Conservation (phyloP, 2,329 filamentous ascomycete genomes). For the Gnomoniopsis sp. region DNA sequence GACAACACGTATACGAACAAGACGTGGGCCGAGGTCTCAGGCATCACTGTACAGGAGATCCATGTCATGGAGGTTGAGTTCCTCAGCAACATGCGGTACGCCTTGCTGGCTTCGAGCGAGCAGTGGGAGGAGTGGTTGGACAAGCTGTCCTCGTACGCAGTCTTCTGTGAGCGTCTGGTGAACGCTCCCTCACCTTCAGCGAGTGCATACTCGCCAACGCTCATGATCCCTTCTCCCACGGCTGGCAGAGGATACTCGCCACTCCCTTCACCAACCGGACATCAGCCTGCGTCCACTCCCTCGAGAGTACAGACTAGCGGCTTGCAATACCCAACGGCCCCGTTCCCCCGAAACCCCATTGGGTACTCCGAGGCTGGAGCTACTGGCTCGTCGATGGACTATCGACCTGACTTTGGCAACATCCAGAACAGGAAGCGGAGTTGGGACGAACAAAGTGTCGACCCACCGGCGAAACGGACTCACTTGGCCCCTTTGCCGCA, state of each 20-base stretch:
- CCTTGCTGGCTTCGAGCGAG: constrained; percentile 77
- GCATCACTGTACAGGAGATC: constrained; percentile 89
- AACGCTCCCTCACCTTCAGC: constrained; percentile 45
- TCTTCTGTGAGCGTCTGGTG: constrained; percentile 72
- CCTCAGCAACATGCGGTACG: constrained; percentile 96
- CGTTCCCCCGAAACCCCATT: constrained; percentile 28
- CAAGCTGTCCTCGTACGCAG: constrained; percentile 77
- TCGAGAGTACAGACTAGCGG: constrained; percentile 16
- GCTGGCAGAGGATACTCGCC: constrained; percentile 40
- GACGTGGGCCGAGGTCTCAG: constrained; percentile 97
- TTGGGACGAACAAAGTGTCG: constrained; percentile 45
- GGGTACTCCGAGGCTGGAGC: constrained; percentile 9
- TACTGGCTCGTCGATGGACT: constrained; percentile 41
- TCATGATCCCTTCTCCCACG: constrained; percentile 38
- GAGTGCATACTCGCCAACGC: constrained; percentile 33
- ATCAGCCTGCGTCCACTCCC: constrained; percentile 30
- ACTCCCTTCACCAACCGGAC: constrained; percentile 47
- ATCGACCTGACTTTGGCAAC: constrained; percentile 37
- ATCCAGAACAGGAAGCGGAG: constrained; percentile 46
- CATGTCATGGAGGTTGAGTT: constrained; percentile 99
- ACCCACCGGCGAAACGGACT: constrained; percentile 54
- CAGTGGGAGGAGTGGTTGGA: constrained; percentile 87
- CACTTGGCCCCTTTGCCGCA: constrained; percentile 27
- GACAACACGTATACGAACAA: constrained; percentile 99
- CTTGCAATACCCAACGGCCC: constrained; percentile 34